phyloP scores from a whole-genome alignment of 257 asterid genomes.

The Ballota nigra region DNA sequence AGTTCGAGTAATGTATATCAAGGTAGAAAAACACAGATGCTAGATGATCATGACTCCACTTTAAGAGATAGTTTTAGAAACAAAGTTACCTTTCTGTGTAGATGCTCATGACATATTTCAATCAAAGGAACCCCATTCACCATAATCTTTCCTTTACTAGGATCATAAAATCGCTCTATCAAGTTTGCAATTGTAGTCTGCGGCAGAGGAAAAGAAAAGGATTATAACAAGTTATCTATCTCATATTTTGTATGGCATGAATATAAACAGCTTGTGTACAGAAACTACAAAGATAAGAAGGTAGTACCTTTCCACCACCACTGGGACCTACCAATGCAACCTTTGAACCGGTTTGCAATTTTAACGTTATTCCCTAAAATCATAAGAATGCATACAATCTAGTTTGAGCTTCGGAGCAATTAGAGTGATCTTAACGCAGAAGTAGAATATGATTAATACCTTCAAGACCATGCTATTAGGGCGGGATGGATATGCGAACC shows the following conservation, averaged over 20 bases:
- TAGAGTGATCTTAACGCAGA: constrained; percentile 14
- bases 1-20: neutral
- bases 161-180: constrained; percentile 90
- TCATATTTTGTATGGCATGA: neutral
- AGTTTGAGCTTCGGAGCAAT: constrained; percentile 1
- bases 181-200: constrained; percentile 90
- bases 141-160: constrained; percentile 58
- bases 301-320: constrained; percentile 86
- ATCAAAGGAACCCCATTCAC: constrained; percentile 73
- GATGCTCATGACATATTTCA: constrained; percentile 68
- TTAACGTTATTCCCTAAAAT: constrained; percentile 66
- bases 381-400: constrained; percentile 9
- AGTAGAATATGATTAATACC: constrained; percentile 40
- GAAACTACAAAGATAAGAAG: neutral
- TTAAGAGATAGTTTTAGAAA: neutral
- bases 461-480: constrained; percentile 76
- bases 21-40: neutral
- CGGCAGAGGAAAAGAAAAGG: constrained; percentile 19
- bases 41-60: neutral
- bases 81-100: constrained; percentile 67
- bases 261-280: neutral
- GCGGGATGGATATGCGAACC: constrained; percentile 94
- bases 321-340: constrained; percentile 94
- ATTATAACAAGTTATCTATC: neutral
- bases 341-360: constrained; percentile 67